Evolutionary conservation across 331 rosid genomes (phyloP), one percentile per base, ranked within the genome.

Genomic region (Prunus yedoensis): DNA sequence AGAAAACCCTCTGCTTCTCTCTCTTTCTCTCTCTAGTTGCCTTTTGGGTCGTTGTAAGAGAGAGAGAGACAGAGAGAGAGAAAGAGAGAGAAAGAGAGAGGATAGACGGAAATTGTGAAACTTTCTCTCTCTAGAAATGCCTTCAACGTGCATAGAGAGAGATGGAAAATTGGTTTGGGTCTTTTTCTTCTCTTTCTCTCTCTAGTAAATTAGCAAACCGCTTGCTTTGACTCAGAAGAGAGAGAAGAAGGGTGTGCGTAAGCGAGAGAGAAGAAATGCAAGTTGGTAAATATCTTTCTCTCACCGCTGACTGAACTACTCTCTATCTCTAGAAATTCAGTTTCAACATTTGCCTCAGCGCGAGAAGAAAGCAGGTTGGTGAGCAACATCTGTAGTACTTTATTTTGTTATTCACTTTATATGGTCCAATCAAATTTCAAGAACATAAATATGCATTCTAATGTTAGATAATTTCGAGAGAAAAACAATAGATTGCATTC

Each of bases 51-150:
- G 65, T n/a, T 17, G 68, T 60, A 57, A 62, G 35, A n/a, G 35
- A 51, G 82, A 71, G 60, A 75, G 56, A 75, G 28, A 46, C 21
- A 15, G 28, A 32, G 35, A 4, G 38, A 32, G 0, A 32, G 35
- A 30, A 3, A 3, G 32, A 30, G 5, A 30, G 5, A 30, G 75
- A 76, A 51, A 50, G 20, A 32, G 27, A 46, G 21, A 15, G 28
- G 13, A 49, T 50, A 67, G 71, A 43, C 10, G 60, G 47, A 74
- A 64, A 60, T 21, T 63, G n/a, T 25, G 61, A 4, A 74, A 45
- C 64, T 70, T 70, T 61, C 79, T 30, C 79, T 23, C 85, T 80
- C 72, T 49, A 65, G 66, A 81, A 85, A 83, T 73, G 87, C 41
- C 74, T 68, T 21, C 68, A 73, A 81, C 86, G 78, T 81, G 78